phyloP scores from a whole-genome alignment of 768 basidiomycete species.

The Mrakia gelida region DNA sequence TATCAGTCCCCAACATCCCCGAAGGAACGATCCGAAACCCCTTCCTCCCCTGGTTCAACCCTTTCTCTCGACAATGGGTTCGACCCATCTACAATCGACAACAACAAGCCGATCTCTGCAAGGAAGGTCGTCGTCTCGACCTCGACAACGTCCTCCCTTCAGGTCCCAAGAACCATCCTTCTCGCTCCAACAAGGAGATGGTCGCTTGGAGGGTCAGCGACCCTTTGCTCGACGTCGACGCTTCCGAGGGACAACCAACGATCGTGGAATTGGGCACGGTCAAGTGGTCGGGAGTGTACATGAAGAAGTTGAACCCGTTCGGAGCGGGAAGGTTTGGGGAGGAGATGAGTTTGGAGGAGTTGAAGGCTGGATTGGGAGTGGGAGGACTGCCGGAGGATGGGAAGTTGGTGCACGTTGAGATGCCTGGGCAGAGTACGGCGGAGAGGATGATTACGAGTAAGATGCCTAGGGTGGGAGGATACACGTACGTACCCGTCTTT shows the following conservation, averaged over 20 bases:
- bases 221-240: background rate
- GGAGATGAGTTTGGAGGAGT: conserved; percentile 19
- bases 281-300: conserved; percentile 27
- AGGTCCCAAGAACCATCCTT: conserved; percentile 28
- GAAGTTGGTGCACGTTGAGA: background rate
- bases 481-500: background rate
- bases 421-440: background rate
- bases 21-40: conserved; percentile 23
- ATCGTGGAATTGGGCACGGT: conserved; percentile 15
- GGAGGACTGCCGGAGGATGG: conserved; percentile 5
- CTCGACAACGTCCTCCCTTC: conserved; percentile 26
- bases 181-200: conserved; percentile 12
- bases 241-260: background rate
- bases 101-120: background rate
- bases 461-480: background rate
- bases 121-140: conserved; percentile 21
- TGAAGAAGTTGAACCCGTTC: conserved; percentile 22
- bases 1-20: conserved; percentile 24
- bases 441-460: background rate
- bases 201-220: conserved; percentile 11
- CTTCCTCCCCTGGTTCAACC: conserved; percentile 28
- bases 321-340: conserved; percentile 24
- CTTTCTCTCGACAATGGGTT: conserved; percentile 6
- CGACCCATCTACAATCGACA: conserved; percentile 21
- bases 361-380: conserved; percentile 2